Evolutionary conservation across 2,329 filamentous ascomycete genomes (phyloP).

Genomic region (Camillea tinctor): DNA sequence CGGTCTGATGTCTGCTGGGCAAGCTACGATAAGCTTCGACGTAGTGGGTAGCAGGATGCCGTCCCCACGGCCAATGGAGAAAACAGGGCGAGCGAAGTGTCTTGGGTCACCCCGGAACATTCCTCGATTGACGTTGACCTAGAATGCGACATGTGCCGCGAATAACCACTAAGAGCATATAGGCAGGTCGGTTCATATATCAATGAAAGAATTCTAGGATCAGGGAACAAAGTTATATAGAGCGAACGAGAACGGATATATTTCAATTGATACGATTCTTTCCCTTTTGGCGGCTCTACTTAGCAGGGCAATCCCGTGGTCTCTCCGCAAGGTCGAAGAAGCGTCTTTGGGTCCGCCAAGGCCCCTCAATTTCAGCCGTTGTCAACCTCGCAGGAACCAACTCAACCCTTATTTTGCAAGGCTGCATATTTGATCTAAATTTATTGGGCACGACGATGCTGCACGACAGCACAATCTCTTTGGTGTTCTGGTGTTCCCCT

Average conservation of each 20-base stretch:
- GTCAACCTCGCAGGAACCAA: slow-evolving; percentile 10
- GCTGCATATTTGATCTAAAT: slow-evolving; percentile 16
- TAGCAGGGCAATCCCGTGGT: slow-evolving; percentile 3
- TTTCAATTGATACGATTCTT: background rate
- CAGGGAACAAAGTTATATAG: background rate
- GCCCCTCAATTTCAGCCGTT: slow-evolving; percentile 6
- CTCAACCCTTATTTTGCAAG: slow-evolving; percentile 15
- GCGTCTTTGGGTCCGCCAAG: slow-evolving; percentile 7
- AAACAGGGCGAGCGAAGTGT: slow-evolving; percentile 16
- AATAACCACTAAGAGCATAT: slow-evolving; percentile 8
- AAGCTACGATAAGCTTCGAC: background rate
- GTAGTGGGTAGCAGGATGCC: background rate
- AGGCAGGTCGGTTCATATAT: background rate
- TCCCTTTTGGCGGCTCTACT: background rate
- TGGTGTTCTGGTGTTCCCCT: slow-evolving; percentile 13
- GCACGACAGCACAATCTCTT: background rate
- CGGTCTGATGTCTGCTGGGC: background rate
- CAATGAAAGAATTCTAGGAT: background rate
- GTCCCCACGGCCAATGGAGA: slow-evolving; percentile 15
- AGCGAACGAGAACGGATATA: background rate
- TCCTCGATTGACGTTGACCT: slow-evolving; percentile 15
- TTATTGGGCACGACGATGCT: slow-evolving; percentile 17
- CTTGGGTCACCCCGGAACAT: slow-evolving; percentile 9
- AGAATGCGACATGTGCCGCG: slow-evolving; percentile 12
- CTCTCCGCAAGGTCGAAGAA: slow-evolving; percentile 1